These are phyloP conservation scores for Trichophaea hybrida DNA, from an alignment of 2,329 filamentous ascomycete species.

Conservation along the genomic window DNA sequence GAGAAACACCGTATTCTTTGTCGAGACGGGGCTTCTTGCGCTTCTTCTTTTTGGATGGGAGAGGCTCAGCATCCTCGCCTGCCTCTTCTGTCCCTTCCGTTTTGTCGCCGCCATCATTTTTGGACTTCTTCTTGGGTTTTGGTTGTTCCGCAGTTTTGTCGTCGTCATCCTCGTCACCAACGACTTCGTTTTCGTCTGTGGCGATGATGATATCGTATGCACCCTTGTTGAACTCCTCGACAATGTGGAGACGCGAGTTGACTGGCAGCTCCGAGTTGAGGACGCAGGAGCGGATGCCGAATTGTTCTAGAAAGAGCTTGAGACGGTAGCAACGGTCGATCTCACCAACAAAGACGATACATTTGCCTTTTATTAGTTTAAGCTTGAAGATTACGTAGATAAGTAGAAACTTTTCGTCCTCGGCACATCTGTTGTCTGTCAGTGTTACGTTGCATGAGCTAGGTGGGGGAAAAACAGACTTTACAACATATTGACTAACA, in stretches of 20 bases:
- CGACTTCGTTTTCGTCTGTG: conserved; percentile 74
- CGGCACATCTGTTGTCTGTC: conserved; percentile 49
- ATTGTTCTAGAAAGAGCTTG: conserved; percentile 92
- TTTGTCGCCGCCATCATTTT: conserved; percentile 10
- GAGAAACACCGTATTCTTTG: conserved; percentile 85
- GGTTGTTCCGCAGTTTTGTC: conserved; percentile 22
- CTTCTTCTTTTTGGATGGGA: conserved; percentile 37
- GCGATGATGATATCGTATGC: conserved; percentile 98
- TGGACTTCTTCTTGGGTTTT: not conserved
- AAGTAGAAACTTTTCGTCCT: conserved; percentile 92
- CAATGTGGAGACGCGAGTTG: conserved; percentile 83
- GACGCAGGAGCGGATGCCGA: conserved; percentile 83
- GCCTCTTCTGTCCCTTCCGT: conserved; percentile 28
- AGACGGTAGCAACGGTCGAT: conserved; percentile 82
- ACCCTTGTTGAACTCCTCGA: conserved; percentile 92
- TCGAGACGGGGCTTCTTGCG: conserved; percentile 55
- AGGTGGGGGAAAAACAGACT: conserved; percentile 35
- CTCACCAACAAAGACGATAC: conserved; percentile 69
- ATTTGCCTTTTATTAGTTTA: conserved; percentile 84
- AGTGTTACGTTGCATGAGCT: not conserved
- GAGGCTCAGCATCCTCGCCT: conserved; percentile 32
- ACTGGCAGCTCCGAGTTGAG: conserved; percentile 89
- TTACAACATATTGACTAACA: conserved; percentile 76
- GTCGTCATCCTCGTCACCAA: conserved; percentile 47
- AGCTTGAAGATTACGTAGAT: conserved; percentile 92